Evolutionary conservation across 257 asterid species (phyloP), one percentile per base, ranked within the genome.

Genomic region (Rauvolfia tetraphylla): DNA sequence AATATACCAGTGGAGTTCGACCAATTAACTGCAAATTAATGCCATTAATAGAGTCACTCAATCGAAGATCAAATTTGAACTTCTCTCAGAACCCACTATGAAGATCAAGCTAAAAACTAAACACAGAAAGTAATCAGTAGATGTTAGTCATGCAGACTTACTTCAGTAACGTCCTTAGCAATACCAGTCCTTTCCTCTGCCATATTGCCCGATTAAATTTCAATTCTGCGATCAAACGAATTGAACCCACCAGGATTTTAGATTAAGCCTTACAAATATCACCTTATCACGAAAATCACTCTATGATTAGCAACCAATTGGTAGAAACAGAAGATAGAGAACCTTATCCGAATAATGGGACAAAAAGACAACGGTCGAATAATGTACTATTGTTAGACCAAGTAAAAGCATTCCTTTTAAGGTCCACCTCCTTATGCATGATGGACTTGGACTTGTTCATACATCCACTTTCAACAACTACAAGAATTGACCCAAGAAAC

Each of bases 111-210:
- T 36, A 79, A 20, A 72, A 75, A 67, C n/a, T 22, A 27, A 53
- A 66, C 10, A 48, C 33, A 51, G 7, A 36, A 20, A 73, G 70
- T 34, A 66, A 75, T 39, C 74, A 38, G 75, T 75, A 68, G 74
- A 72, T 59, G 65, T 3, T 25, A 68, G 53, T 41, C 38, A 34
- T 13, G 33, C 56, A 86, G 5, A 82, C 96, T 84, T 80, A 92
- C 98, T 85, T 89, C 97, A 81, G 98, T 95, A 59, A 95, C 86
- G 88, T 95, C 96, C 90, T 90, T 95, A 2, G 98, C 98, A 48
- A 95, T 92, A 56, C 92, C 94, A 84, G 27, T 71, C 71, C 75
- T 85, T 72, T 76, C 96, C 81, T 70, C 88, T 0, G 91, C 93
- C 98, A 93, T 93, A 22, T 68, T 76, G 78, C 78, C 78, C 10